These are phyloP conservation scores for Orbilia quercus DNA, from an alignment of 2,329 filamentous ascomycete species.

Conservation along the genomic window DNA sequence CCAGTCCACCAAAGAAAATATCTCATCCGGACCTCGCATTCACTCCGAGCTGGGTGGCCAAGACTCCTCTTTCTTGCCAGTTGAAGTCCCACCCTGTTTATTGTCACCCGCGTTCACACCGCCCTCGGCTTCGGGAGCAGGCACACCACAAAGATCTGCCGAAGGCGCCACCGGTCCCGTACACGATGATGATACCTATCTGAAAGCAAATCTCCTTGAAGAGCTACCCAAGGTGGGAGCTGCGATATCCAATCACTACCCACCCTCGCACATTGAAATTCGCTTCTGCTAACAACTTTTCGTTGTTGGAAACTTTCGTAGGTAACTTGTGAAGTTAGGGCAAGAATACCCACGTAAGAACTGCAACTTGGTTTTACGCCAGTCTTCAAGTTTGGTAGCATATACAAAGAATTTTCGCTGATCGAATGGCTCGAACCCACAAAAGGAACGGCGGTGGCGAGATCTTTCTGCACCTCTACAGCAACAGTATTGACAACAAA, in stretches of 20 bases:
- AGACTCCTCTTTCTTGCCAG: neutral
- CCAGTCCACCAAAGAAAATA: conserved; percentile 1
- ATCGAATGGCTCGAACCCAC: neutral
- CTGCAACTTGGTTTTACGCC: neutral
- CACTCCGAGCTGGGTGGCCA: neutral
- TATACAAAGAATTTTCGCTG: conserved; percentile 9
- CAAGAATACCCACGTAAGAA: conserved; percentile 81
- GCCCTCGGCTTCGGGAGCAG: conserved; percentile 72
- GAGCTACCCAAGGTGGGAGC: conserved; percentile 60
- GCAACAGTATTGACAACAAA: conserved; percentile 91
- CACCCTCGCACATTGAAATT: conserved; percentile 72
- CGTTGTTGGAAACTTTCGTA: conserved; percentile 70
- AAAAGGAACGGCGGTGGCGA: conserved; percentile 73
- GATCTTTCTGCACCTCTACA: conserved; percentile 96
- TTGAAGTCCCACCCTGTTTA: conserved; percentile 71
- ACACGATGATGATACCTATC: conserved; percentile 12
- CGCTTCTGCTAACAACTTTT: conserved; percentile 56
- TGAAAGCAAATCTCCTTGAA: conserved; percentile 61
- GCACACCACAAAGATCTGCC: conserved; percentile 64
- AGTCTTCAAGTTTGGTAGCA: neutral
- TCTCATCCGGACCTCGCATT: neutral
- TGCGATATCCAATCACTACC: conserved; percentile 55
- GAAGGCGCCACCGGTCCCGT: neutral
- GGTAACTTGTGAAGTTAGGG: conserved; percentile 93
- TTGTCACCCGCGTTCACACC: conserved; percentile 88